Evolutionary conservation across 2,329 filamentous ascomycete genomes (phyloP), one percentile per base, ranked within the genome.

Genomic region (Blastomyces emzantsi): DNA sequence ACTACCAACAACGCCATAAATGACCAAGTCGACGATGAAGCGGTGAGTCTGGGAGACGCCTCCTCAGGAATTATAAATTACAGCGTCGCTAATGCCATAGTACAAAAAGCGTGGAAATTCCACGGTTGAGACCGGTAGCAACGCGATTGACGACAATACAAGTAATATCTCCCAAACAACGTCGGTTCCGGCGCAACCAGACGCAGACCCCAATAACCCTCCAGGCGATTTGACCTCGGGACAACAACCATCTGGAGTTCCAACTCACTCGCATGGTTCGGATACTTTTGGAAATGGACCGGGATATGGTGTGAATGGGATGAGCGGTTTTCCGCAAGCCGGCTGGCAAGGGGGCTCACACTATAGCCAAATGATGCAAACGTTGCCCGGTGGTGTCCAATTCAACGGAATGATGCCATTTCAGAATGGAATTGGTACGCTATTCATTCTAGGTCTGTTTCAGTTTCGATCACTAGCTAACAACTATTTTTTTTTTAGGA

Each of bases 361-460:
- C 70, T 87, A 90, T 76, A 88, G 86, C 72, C 86, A 89, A 28
- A 83, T 84, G 81, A 90, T 92, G 86, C 88, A 90, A 61, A 80
- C 81, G 68, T 80, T 81, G 78, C 71, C 74, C 49, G 81, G 80
- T 69, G 78, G 75, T 65, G 80, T 81, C 77, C 70, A 72, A 65
- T 77, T 63, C 19, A 60, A 60, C 65, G 71, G 73, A 62, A 76
- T 79, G 74, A 72, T 74, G 64, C 74, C 76, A 84, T 91, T 88
- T 83, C 89, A 76, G 83, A 88, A 88, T 62, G 91, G 93, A 86
- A 96, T 97, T 90, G 90, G 92, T 97, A 85, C 74, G 90, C 30
- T 58, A 9, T 59, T 11, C 41, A 22, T 22, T 28, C 22, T 30
- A 59, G 39, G 3, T 33, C 7, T 19, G 17, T 45, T 47, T 25